Base-by-base conservation (phyloP, 108 stramenopile species). In the Seminavis robusta region DNA sequence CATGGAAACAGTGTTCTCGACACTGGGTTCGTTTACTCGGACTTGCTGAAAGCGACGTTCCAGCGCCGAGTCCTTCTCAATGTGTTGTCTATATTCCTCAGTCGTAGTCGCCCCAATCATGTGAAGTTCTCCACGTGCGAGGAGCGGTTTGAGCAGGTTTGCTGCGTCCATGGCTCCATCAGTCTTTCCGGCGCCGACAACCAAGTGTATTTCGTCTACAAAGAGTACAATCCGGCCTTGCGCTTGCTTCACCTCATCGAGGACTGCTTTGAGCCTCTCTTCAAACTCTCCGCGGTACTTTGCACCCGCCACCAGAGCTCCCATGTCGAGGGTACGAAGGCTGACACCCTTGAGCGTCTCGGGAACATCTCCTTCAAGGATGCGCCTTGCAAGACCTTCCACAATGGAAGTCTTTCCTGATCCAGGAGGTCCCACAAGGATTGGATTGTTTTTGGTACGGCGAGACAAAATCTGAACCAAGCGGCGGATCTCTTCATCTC, bases 281-380 rank as follows among this genome's bases (percentile, higher is more conserved):
- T 99, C 98, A 51, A 99, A 99, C 42, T 99, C 98, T 44, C 98
- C 98, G 33, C 97, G 78, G 63, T 97, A 97, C 54, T 97, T 97
- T 42, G 97, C 96, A 5, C 98, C 98, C 0, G 98, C 98, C 2
- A 99, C 84, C 1, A 99, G 62, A 9, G 94, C 92, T 33, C 95
- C 98, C 93, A 99, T 94, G 50, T 99, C 97, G 26, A 98, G 61
- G 6, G 94, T 88, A 24, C 94, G 78, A 24, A 99, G 67, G 27
- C 64, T 65, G 8, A 86, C 74, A 29, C 84, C 88, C 64, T 94
- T 93, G 21, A 97, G 63, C 0, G 88, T 83, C 57, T 96, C 92
- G 4, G 98, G 98, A 10, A 97, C 97, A 54, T 97, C 96, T 0
- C 96, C 97, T 26, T 87, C 69, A 20, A 97, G 56, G 41, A 98